Percentiles rank a stretch among this genome's conserved stretches.
phyloP scores from a whole-genome alignment of 169 alveolate species.

The Eimeria maxima region DNA sequence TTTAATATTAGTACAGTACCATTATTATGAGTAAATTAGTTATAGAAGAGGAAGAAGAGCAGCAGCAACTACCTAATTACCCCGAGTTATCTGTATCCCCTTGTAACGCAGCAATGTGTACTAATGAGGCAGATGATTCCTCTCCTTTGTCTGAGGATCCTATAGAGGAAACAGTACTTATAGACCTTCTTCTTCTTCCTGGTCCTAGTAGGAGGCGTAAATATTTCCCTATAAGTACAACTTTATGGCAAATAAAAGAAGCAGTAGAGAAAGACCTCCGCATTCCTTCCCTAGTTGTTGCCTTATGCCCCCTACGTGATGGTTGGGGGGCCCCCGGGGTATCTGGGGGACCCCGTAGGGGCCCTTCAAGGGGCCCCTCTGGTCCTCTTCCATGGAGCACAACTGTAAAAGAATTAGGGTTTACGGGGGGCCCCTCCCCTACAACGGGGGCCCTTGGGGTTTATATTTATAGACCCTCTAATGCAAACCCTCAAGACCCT shows the following conservation, averaged over 20 bases:
- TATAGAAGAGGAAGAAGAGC: no score
- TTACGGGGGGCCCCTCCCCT: not conserved
- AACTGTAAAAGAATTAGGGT: no score
- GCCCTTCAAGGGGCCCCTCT: not conserved
- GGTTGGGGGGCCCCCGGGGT: constrained; percentile 21
- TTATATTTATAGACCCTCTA: not conserved
- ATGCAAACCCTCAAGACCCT: no score
- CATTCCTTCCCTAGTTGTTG: not conserved
- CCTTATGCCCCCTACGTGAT: not conserved
- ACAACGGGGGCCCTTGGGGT: constrained; percentile 27
- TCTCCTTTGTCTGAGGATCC: no score
- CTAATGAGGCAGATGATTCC: no score
- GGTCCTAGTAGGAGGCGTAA: not conserved
- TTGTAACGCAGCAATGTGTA: no score
- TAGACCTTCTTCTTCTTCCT: not conserved
- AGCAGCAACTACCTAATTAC: no score
- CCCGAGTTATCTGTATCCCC: no score
- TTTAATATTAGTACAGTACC: no score
- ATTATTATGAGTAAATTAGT: no score
- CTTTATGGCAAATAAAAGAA: not conserved
- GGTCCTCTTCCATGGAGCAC: not conserved
- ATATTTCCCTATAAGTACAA: not conserved
- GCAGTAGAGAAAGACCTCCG: not conserved
- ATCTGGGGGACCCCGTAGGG: no score
- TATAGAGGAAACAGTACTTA: not conserved